Evolutionary conservation across 1,284 basidiomycete genomes (phyloP), one percentile per base, ranked within the genome.

Genomic region (Cerioporus squamosus): DNA sequence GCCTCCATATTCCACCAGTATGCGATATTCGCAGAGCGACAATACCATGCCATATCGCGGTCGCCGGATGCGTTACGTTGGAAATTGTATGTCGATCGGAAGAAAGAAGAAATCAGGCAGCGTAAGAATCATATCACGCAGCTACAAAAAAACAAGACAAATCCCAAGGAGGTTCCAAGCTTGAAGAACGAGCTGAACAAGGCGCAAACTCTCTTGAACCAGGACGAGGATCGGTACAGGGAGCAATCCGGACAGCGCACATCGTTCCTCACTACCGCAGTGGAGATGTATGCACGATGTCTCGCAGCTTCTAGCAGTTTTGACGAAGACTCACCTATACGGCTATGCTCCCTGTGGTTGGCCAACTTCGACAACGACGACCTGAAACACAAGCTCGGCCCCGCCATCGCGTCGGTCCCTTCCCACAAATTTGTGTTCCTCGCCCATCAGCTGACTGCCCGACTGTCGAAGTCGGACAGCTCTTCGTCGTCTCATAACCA

Each of bases 321-420:
- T 63, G 92, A 98, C 69, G 88, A 91, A 31, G 85, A 90, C 59
- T 87, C 86, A 0, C 79, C 91, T 5, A 91, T 95, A 48, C 86
- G 94, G 5, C 80, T 99, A 39, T 89, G 88, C 65, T 96, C 95
- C 1, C 79, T 99, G 2, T 99, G 97, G 97, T 89, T 98, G 60
- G 85, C 90, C 10, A 91, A 95, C 66, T 90, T 94, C 62, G 83
- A 83, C 45, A 80, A 88, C 60, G 73, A 76, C 15, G 75, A 77
- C 33, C 70, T 91, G 14, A 85, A 89, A 53, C 71, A 77, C 1
- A 76, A 75, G 7, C 77, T 95, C 26, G 76, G 74, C 12, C 57
- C 64, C 3, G 81, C 82, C 0, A 75, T 97, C 10, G 69, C 76
- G 24, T 76, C 78, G 1, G 84, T 97, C n/a, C 91, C 95, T 0